Evolutionary conservation across 148 eudicot genomes (phyloP), one percentile per base, ranked within the genome.

Genomic region (Vaccinium corymbosum): DNA sequence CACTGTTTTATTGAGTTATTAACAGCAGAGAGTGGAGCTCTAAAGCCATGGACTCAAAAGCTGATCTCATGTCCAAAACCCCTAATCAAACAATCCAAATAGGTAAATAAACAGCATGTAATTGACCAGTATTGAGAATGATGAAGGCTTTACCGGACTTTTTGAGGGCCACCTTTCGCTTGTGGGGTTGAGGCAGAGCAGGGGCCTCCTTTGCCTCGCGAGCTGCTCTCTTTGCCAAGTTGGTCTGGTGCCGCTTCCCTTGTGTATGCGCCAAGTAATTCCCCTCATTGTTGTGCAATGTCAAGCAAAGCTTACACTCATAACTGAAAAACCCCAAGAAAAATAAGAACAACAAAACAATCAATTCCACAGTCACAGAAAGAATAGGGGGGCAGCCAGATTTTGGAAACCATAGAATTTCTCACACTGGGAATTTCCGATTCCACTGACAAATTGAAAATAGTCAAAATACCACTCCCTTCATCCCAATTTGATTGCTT

Each of bases 171-270:
- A 96, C 91, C 84, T 91, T 95, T 79, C 93, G 91, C 86, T 96
- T 94, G 80, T 94, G 91, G 76, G 99, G 99, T 87, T 93, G 97
- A 77, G 99, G 99, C 59, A 94, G 95, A 90, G 93, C 94, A 29
- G 98, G 98, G 79, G 98, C 93, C n/a, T 96, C 99, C 83, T 93
- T 94, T 8, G 99, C 99, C 84, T 96, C 99, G 4, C 99, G 98
- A 88, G 98, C 97, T 52, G 99, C 99, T 86, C 99, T 85, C 86
- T 96, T 96, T 2, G 98, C 98, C 92, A 96, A 87, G 86, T 96
- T 96, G 49, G 99, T 94, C 91, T 96, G 99, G 81, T 96, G 99
- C 2, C 99, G 92, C 83, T 96, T 96, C 42, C 99, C 99, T 64
- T 96, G 99, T 3, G 99, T 96, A 71, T 96, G 99, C 42, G 99